phyloP scores from a whole-genome alignment of 257 asterid genomes.

The Solanum chiquidenum region DNA sequence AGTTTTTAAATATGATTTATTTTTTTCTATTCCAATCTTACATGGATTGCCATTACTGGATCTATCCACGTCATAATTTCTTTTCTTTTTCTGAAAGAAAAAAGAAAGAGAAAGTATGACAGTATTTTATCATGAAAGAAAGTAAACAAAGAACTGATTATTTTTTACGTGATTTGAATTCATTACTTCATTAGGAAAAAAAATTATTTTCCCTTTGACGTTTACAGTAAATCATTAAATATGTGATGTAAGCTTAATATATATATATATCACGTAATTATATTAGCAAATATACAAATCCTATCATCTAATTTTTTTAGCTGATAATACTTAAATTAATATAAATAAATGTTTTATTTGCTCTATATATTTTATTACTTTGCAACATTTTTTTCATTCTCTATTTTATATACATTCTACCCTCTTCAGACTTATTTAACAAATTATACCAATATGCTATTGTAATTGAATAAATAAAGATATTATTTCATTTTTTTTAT shows the following conservation, averaged over 20 bases:
- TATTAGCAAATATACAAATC: neutral
- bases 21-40: neutral
- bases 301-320: neutral
- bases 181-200: neutral
- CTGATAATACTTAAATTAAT: neutral
- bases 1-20: neutral
- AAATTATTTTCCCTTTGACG: neutral
- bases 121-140: neutral
- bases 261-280: neutral
- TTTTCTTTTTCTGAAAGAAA: neutral
- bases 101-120: no score
- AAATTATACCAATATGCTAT: neutral
- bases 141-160: neutral
- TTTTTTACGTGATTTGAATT: neutral
- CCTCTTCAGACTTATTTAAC: rapidly evolving
- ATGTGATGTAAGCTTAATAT: neutral
- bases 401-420: neutral
- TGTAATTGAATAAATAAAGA: neutral
- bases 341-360: neutral
- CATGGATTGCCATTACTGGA: neutral
- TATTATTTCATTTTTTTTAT: no score
- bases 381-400: neutral
- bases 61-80: neutral
- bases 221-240: neutral
- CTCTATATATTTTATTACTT: neutral